phyloP scores from a whole-genome alignment of 768 basidiomycete species.

The Kwoniella europaea region DNA sequence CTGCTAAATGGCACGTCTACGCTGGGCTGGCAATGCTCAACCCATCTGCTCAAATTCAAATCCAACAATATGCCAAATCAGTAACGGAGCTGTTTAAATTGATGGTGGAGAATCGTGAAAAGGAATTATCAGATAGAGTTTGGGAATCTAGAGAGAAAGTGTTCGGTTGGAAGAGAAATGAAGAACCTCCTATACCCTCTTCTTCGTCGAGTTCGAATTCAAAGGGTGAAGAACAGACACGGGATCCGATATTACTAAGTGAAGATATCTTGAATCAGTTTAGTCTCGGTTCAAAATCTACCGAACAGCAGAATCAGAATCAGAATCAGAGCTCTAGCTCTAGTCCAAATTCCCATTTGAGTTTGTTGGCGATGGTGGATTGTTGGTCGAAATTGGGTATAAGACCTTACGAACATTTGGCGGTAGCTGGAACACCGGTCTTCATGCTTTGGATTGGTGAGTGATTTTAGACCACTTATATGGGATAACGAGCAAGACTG shows the following conservation, averaged over 20 bases:
- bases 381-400: constrained; percentile 89
- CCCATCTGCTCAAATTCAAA: constrained; percentile 83
- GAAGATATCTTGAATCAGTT: constrained; percentile 88
- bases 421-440: constrained; percentile 91
- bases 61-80: constrained; percentile 85
- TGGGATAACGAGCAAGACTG: background rate
- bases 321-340: background rate
- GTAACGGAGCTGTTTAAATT: constrained; percentile 91
- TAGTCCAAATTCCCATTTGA: constrained; percentile 82
- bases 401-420: constrained; percentile 86
- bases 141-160: constrained; percentile 75
- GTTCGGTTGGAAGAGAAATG: constrained; percentile 64
- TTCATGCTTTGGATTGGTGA: constrained; percentile 89
- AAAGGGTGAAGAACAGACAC: constrained; percentile 4
- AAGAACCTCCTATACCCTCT: constrained; percentile 31
- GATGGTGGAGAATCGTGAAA: constrained; percentile 72
- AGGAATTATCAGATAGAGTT: constrained; percentile 70
- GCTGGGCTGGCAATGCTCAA: constrained; percentile 98
- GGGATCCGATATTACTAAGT: constrained; percentile 74
- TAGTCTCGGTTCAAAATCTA: constrained; percentile 62
- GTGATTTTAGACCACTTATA: constrained; percentile 15
- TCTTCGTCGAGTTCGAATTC: background rate
- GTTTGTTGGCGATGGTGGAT: constrained; percentile 96
- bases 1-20: constrained; percentile 98
- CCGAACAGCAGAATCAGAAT: background rate